Percentiles rank a stretch among this genome's conserved stretches.
Conservation (phyloP, 306 rosid genomes). For the Casuarina glauca region DNA sequence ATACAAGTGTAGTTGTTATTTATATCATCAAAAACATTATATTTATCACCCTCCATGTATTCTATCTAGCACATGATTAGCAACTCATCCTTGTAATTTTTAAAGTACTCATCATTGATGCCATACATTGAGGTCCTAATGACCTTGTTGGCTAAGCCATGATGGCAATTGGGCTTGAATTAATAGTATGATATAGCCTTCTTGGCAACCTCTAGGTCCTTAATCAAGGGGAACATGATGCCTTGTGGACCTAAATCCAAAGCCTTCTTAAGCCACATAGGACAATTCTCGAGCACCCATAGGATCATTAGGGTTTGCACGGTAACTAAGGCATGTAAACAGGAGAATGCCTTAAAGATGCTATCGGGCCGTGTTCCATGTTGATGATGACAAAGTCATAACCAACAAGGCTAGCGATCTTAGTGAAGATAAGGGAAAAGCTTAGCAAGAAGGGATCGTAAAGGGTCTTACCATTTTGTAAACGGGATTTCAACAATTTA, state of each 20-base stretch:
- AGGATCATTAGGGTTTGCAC: slow-evolving; percentile 57
- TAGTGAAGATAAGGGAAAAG: slow-evolving; percentile 75
- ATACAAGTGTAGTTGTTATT: too few species aligned
- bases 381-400: slow-evolving; percentile 74
- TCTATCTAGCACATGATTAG: slow-evolving; percentile 4
- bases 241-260: slow-evolving; percentile 83
- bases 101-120: slow-evolving; percentile 65
- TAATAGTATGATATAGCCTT: slow-evolving; percentile 31
- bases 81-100: slow-evolving; percentile 56
- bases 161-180: slow-evolving; percentile 61
- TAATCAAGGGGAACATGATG: slow-evolving; percentile 79
- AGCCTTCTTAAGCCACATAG: slow-evolving; percentile 80
- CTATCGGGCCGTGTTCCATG: slow-evolving; percentile 22
- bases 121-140: slow-evolving; percentile 72
- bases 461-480: slow-evolving; percentile 58
- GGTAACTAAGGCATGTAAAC: slow-evolving; percentile 73
- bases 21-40: too few species aligned
- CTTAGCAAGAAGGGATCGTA: slow-evolving; percentile 71
- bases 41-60: too few species aligned
- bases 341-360: slow-evolving; percentile 55
- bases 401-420: slow-evolving; percentile 71
- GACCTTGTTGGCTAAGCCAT: slow-evolving; percentile 71
- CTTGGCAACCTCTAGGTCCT: slow-evolving; percentile 44
- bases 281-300: slow-evolving; percentile 60
- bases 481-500: slow-evolving; percentile 57